Base-by-base conservation (phyloP, 441 rosid species). In the Pelargonium citronellum region DNA sequence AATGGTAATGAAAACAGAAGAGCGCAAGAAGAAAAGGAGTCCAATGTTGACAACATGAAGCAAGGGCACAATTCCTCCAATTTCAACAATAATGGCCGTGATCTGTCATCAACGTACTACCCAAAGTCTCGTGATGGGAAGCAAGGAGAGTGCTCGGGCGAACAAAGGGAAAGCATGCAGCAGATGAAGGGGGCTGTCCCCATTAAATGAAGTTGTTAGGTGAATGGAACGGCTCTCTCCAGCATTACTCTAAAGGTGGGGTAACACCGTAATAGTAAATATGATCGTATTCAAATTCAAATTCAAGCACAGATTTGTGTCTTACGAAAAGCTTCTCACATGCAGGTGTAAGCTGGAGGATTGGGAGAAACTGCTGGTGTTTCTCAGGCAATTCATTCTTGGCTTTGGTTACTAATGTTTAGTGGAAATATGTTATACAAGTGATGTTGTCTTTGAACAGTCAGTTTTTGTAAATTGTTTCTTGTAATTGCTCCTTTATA, bases 331-430 rank as follows among this genome's bases (percentile, higher is more conserved):
- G 30, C 34, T 27, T 20, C 65, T 61, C 39, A 4, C 11, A 1
- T 61, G 30, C 65, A 61, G 65, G 34, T 22, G 65, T 22, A 13
- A 1, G 1, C 30, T 20, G 34, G 11, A 60, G n/a, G 64, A 47
- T 47, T 11, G 7, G 78, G 37, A 62, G 44, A 55, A 73, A 63
- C 78, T 7, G 6, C 71, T 61, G 66, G 71, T 46, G 72, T 57
- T 74, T 73, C 81, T 74, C 83, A 75, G 92, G 92, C 92, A 87
- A 87, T 69, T 87, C 92, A 87, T 87, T 84, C 92, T 87, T 87
- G 92, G 92, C 92, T 87, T 83, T 79, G 81, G 69, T 66, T 73
- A 74, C 81, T 69, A 17, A 27, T 64, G 61, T 65, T 51, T 66
- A 27, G 30, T 27, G 30, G 30, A 27, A 27, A 10, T 13, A 49